A percentile compares a stretch with the other conserved stretches of the same genome.
Conservation (phyloP, 2,329 filamentous ascomycete species). For the Colletotrichum zoysiae region DNA sequence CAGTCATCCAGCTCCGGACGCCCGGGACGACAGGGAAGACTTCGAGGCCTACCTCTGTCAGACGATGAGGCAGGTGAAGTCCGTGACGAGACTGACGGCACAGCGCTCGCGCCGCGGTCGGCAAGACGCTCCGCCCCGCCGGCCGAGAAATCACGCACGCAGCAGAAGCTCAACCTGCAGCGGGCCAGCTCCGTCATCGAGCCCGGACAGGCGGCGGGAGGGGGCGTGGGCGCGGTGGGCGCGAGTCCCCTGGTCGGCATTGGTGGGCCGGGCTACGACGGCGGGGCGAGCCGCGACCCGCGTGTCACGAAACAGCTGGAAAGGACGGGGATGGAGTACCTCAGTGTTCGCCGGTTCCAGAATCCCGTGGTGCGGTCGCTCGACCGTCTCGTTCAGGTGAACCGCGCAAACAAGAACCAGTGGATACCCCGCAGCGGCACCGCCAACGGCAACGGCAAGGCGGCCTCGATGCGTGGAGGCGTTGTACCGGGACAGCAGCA, state of each 20-base stretch:
- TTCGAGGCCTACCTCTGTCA: conserved; percentile 23
- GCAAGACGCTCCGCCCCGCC: conserved; percentile 56
- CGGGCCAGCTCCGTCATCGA: conserved; percentile 80
- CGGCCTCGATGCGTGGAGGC: conserved; percentile 42
- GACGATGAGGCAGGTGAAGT: conserved; percentile 50
- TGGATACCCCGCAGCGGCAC: conserved; percentile 60
- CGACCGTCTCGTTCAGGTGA: conserved; percentile 50
- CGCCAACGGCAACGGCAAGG: conserved; percentile 55
- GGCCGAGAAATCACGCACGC: conserved; percentile 74
- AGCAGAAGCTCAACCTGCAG: conserved; percentile 82
- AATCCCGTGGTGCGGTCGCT: conserved; percentile 77
- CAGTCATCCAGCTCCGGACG: conserved; percentile 57
- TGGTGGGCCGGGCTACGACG: conserved; percentile 67
- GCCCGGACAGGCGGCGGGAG: conserved; percentile 63
- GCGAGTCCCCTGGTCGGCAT: conserved; percentile 64
- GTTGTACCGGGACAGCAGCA: conserved; percentile 43
- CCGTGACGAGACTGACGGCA: conserved; percentile 47
- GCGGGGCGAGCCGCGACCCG: conserved; percentile 66
- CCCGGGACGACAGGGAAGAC: conserved; percentile 45
- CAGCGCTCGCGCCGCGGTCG: conserved; percentile 61
- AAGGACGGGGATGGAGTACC: conserved; percentile 78
- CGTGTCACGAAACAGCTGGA: conserved; percentile 75
- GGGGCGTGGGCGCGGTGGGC: conserved; percentile 55
- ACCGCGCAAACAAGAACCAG: conserved; percentile 61
- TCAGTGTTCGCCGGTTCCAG: conserved; percentile 79